phyloP scores from a whole-genome alignment of 352 stramenopile species.

The Phytophthora constricta region DNA sequence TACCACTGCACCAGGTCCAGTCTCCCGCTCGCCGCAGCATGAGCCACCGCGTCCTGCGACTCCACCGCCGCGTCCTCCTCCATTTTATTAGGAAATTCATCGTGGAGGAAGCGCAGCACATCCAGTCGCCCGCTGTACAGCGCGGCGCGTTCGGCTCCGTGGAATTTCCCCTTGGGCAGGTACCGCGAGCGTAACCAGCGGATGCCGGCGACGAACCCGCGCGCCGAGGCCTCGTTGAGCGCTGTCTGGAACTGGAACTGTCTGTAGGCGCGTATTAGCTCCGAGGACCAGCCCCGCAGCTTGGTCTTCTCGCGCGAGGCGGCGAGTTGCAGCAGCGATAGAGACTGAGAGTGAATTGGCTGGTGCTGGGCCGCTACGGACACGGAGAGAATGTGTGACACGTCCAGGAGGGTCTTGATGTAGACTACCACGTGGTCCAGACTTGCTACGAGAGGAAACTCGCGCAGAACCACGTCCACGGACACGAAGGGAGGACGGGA shows the following conservation, averaged over 20 bases:
- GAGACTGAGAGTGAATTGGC: conserved; percentile 12
- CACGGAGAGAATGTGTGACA: conserved; percentile 41
- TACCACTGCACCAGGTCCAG: conserved; percentile 50
- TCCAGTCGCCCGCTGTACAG: conserved; percentile 43
- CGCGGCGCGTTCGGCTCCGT: conserved; percentile 41
- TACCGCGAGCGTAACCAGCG: conserved; percentile 41
- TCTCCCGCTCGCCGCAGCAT: conserved; percentile 37
- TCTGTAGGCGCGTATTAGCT: conserved; percentile 41
- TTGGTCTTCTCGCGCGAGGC: conserved; percentile 36
- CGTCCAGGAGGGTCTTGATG: conserved; percentile 41
- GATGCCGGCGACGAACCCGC: conserved; percentile 32
- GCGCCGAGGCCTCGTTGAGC: conserved; percentile 35
- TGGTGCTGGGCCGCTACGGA: conserved; percentile 31
- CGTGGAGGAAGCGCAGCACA: conserved; percentile 44
- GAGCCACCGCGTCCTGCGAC: conserved; percentile 45
- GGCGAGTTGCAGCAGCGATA: conserved; percentile 39
- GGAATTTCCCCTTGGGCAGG: conserved; percentile 44
- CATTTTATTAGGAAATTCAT: conserved; percentile 48
- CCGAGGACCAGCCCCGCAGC: conserved; percentile 41
- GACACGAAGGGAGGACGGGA: conserved; percentile 27
- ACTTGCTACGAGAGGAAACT: conserved; percentile 23
- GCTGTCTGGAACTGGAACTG: conserved; percentile 47
- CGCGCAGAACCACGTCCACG: conserved; percentile 41
- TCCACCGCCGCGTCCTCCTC: conserved; percentile 37
- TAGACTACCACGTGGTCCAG: conserved; percentile 34